These are phyloP conservation scores for Fraxinus quadrangulata DNA, from an alignment of 257 asterid genomes.

Conservation along the genomic window DNA sequence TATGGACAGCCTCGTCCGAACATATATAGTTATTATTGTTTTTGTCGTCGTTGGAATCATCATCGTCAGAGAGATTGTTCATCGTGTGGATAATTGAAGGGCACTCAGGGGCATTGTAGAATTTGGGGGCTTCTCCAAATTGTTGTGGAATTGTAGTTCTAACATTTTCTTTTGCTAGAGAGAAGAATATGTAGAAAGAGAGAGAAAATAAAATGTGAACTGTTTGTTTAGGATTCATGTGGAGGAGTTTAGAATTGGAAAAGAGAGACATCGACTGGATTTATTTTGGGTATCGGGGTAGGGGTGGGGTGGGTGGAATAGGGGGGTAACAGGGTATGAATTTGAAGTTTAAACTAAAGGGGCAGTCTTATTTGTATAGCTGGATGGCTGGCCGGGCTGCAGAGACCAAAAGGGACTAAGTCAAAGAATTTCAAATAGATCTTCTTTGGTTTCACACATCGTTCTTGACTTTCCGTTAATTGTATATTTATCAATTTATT, in stretches of 20 bases:
- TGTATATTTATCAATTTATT: background rate
- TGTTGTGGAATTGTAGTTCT: constrained; percentile 34
- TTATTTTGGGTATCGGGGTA: no score
- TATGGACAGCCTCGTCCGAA: constrained; percentile 44
- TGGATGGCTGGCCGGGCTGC: constrained; percentile 31
- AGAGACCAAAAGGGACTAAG: constrained; percentile 11
- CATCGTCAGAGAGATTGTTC: background rate
- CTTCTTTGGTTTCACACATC: constrained; percentile 28
- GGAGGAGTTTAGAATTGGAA: constrained; percentile 25
- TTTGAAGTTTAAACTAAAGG: constrained; percentile 29
- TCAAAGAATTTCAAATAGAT: constrained; percentile 32
- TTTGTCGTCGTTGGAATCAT: background rate
- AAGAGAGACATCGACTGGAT: constrained; percentile 8
- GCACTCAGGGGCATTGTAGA: constrained; percentile 71
- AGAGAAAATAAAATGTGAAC: constrained; percentile 26
- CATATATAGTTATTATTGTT: constrained; percentile 27
- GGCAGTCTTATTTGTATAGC: constrained; percentile 31
- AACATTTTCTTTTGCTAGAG: constrained; percentile 21
- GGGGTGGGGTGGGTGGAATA: no score
- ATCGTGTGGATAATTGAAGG: constrained; percentile 31
- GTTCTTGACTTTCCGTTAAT: background rate
- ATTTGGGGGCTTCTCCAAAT: constrained; percentile 87
- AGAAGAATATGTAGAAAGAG: constrained; percentile 27
- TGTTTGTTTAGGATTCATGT: constrained; percentile 34
- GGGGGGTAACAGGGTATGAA: constrained; percentile 12